A percentile compares a stretch with the other conserved stretches of the same genome.
phyloP scores from a whole-genome alignment of 441 rosid species.

The Pelargonium australe region DNA sequence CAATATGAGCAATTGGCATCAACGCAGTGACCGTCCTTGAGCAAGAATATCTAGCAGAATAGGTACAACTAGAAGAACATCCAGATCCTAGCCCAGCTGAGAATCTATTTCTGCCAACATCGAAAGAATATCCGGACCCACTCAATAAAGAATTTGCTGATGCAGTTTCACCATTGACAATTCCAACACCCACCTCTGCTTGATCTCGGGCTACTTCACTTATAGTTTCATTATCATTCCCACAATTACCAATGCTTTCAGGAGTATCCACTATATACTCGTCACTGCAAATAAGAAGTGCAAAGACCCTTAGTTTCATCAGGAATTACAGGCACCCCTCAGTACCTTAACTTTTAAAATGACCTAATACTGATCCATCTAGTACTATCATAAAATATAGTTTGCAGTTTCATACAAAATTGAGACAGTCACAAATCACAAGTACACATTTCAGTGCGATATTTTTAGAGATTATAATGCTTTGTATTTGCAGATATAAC shows the following conservation, averaged over 20 bases:
- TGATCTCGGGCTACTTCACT: slow-evolving; percentile 22
- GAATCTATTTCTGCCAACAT: slow-evolving; percentile 20
- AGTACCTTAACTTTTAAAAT: neutral
- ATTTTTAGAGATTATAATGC: neutral
- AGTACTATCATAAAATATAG: neutral
- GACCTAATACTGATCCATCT: neutral
- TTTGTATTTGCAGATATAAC: neutral
- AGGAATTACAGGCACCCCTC: neutral
- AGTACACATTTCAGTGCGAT: neutral
- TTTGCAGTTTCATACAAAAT: no score
- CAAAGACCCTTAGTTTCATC: neutral
- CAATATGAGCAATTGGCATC: slow-evolving; percentile 57
- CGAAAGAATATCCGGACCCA: slow-evolving; percentile 21
- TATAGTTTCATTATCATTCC: slow-evolving; percentile 15
- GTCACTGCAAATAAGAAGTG: slow-evolving; percentile 33
- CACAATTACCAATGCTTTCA: slow-evolving; percentile 14
- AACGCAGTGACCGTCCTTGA: slow-evolving; percentile 42
- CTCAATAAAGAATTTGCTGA: slow-evolving; percentile 16
- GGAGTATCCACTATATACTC: slow-evolving; percentile 27
- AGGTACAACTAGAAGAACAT: slow-evolving; percentile 30
- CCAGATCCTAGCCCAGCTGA: slow-evolving; percentile 23
- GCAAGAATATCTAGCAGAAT: slow-evolving; percentile 45
- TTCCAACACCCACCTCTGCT: slow-evolving; percentile 15
- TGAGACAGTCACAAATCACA: neutral
- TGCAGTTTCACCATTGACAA: slow-evolving; percentile 9